These are phyloP conservation scores for Nigrospora osmanthi DNA, from an alignment of 2,329 filamentous ascomycete genomes.

Conservation along the genomic window DNA sequence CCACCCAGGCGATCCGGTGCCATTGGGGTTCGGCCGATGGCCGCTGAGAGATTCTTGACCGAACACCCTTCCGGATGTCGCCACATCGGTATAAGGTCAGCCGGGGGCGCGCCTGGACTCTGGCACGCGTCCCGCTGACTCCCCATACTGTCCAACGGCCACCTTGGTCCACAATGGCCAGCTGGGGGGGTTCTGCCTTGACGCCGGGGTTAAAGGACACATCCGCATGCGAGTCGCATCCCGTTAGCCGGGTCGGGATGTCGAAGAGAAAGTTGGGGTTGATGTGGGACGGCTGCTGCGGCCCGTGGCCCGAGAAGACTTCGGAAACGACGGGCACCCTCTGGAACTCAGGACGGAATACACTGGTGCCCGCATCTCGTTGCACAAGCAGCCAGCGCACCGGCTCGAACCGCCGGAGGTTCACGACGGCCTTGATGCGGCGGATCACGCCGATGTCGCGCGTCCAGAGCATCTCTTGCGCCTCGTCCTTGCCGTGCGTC, in stretches of 20 bases:
- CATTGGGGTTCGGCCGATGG: conserved; percentile 22
- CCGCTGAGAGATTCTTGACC: conserved; percentile 22
- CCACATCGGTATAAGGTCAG: conserved; percentile 30
- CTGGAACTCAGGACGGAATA: conserved; percentile 44
- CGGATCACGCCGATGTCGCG: conserved; percentile 41
- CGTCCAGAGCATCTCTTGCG: conserved; percentile 45
- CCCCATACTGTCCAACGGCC: conserved; percentile 66
- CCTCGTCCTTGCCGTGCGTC: conserved; percentile 31
- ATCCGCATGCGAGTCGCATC: conserved; percentile 50
- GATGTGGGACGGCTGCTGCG: conserved; percentile 39
- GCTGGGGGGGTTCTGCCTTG: conserved; percentile 44
- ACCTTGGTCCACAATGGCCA: conserved; percentile 57
- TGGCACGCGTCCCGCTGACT: conserved; percentile 30
- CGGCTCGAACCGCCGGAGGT: conserved; percentile 24
- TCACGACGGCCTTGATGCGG: conserved; percentile 40
- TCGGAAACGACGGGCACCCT: conserved; percentile 20
- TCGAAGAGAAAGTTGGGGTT: conserved; percentile 45
- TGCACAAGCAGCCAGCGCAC: conserved; percentile 47
- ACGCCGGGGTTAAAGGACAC: conserved; percentile 53
- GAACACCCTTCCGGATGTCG: conserved; percentile 31
- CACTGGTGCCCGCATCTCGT: conserved; percentile 40
- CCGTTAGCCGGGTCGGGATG: conserved; percentile 44
- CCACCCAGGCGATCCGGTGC: conserved; percentile 36
- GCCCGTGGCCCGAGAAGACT: conserved; percentile 10
- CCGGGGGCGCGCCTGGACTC: conserved; percentile 23